Evolutionary conservation across 1,284 basidiomycete genomes (phyloP), one percentile per base, ranked within the genome.

Genomic region (Marasmius tenuissimus): DNA sequence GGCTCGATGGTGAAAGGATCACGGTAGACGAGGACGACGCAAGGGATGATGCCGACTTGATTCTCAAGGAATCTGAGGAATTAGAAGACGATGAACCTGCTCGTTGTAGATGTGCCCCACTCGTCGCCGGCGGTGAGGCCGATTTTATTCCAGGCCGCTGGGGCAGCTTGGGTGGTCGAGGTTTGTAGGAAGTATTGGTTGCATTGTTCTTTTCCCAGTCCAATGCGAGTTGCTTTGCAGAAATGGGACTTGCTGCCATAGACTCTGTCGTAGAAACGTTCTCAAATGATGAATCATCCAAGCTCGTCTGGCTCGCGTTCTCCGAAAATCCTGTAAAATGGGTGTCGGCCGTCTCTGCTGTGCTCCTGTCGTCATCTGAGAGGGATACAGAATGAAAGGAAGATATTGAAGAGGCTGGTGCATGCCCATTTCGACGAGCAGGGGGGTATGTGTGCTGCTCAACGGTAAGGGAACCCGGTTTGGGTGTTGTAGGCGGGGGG

Each of bases 341-440:
- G 45, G 80, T 69, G 38, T 79, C 63, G 18, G 79, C 75, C 0
- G 80, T 79, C 1, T n/a, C 45, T 14, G 14, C 45, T 14, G 81
- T 80, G 65, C 70, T 76, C 4, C 74, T 71, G 63, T 84, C 83
- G 64, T 89, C 87, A 9, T 87, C 89, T 2, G 90, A 92, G 4
- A 92, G 81, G 0, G 91, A 92, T 16, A 92, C 87, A 0, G 91
- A 92, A 67, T 91, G 89, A 64, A 92, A 91, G 18, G 90, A 92
- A 5, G 90, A 91, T 42, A 92, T 81, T 38, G 91, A 92, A 1
- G 89, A 89, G 3, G 82, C 82, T 1, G 82, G 82, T 3, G 76
- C 82, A 71, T 92, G 89, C 34, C 80, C 76, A 7, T 58, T 65
- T 63, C 68, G 70, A 70, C 73, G 45, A 74, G 50, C 67, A 5